phyloP scores from a whole-genome alignment of 2,329 filamentous ascomycete species.

The Exophiala sp. region DNA sequence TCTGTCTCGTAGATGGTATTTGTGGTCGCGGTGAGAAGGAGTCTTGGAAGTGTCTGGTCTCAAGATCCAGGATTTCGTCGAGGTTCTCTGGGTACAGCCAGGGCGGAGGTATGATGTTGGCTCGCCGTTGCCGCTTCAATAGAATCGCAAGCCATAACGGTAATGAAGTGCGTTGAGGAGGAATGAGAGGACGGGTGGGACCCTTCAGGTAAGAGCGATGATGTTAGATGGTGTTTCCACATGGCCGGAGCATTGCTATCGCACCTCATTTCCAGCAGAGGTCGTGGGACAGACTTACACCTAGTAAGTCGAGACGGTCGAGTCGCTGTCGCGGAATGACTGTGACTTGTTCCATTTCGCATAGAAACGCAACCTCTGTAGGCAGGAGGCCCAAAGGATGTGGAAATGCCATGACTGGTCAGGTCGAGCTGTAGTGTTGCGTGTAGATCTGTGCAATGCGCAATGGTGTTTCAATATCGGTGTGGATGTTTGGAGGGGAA shows the following conservation, averaged over 20 bases:
- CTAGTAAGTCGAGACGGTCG: constrained; percentile 77
- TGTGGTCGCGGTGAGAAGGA: constrained; percentile 76
- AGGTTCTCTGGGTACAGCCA: constrained; percentile 82
- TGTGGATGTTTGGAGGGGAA: not conserved
- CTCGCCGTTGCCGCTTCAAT: constrained; percentile 88
- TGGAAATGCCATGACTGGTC: constrained; percentile 55
- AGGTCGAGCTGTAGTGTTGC: not conserved
- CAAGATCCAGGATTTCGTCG: constrained; percentile 71
- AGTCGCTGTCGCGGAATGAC: constrained; percentile 87
- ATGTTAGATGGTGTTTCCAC: not conserved
- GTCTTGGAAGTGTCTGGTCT: constrained; percentile 67
- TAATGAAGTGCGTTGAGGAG: constrained; percentile 73
- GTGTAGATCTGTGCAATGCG: too few relatives aligned
- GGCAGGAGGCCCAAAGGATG: constrained; percentile 69
- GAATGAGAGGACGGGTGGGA: constrained; percentile 68
- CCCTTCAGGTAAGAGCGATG: constrained; percentile 57
- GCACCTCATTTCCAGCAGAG: constrained; percentile 30
- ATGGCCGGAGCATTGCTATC: constrained; percentile 5
- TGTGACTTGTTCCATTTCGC: constrained; percentile 96
- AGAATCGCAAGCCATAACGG: constrained; percentile 94
- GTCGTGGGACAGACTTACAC: constrained; percentile 58
- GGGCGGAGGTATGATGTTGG: constrained; percentile 84
- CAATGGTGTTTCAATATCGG: too few relatives aligned
- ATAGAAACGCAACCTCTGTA: constrained; percentile 86
- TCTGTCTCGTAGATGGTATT: constrained; percentile 30